Conservation (phyloP, 495 filamentous ascomycete species). For the Talaromyces thailandensis region DNA sequence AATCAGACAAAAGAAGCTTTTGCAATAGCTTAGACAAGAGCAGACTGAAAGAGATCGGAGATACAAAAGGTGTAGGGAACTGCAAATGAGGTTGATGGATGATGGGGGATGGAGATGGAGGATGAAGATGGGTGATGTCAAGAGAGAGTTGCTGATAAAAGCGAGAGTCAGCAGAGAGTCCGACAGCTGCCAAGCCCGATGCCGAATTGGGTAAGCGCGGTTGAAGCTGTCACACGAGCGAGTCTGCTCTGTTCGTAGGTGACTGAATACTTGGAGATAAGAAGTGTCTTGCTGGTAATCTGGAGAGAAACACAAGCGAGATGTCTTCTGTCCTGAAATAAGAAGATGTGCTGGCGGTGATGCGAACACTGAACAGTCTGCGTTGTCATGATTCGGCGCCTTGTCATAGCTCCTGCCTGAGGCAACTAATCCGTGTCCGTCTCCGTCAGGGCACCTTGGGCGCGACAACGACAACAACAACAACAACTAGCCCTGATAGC, state of each 20-base stretch:
- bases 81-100: slow-evolving; percentile 24
- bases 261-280: background rate
- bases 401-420: slow-evolving; percentile 5
- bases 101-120: slow-evolving; percentile 24
- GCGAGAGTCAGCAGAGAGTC: slow-evolving; percentile 1
- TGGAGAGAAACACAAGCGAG: background rate
- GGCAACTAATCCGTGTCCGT: background rate
- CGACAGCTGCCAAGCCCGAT: background rate
- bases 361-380: background rate
- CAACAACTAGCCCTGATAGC: background rate
- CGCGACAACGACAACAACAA: background rate
- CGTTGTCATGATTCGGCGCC: background rate
- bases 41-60: slow-evolving; percentile 10
- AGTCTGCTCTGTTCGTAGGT: background rate
- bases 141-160: slow-evolving; percentile 24
- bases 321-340: background rate
- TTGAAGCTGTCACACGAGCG: background rate
- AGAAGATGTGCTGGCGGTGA: background rate
- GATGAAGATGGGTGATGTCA: slow-evolving; percentile 24
- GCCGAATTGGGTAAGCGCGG: slow-evolving; percentile 4
- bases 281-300: background rate
- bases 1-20: slow-evolving; percentile 4
- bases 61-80: too few species aligned
- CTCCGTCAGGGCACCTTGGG: background rate
- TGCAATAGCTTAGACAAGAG: background rate